phyloP scores from a whole-genome alignment of 495 filamentous ascomycete species.

The Extremus antarcticus region DNA sequence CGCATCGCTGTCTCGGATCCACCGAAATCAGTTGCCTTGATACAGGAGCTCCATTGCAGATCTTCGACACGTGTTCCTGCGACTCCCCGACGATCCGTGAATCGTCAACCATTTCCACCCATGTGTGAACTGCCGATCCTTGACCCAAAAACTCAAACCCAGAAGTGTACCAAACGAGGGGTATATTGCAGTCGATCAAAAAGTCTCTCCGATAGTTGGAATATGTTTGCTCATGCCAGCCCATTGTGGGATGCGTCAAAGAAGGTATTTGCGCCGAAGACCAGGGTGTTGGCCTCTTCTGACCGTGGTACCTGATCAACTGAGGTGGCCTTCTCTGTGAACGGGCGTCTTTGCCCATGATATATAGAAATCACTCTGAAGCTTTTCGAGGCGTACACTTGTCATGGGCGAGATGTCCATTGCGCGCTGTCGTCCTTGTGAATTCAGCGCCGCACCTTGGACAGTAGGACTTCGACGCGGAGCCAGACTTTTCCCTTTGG shows the following conservation, averaged over 20 bases:
- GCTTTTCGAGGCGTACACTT: conserved; percentile 81
- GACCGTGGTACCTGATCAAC: too few relatives aligned
- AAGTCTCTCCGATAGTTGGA: background rate
- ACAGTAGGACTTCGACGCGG: conserved; percentile 74
- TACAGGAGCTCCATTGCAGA: too few relatives aligned
- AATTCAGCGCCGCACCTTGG: conserved; percentile 85
- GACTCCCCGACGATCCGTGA: background rate
- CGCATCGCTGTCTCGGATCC: background rate
- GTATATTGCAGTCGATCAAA: background rate
- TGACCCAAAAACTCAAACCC: background rate
- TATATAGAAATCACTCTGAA: too few relatives aligned
- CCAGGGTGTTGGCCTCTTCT: too few relatives aligned
- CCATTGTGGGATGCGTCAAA: too few relatives aligned
- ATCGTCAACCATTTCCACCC: too few relatives aligned
- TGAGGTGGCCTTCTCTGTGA: too few relatives aligned
- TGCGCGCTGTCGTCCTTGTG: conserved; percentile 79
- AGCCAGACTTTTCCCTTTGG: conserved; percentile 87
- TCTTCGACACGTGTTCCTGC: background rate
- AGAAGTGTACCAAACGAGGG: background rate
- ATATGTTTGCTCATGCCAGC: background rate
- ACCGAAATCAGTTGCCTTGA: too few relatives aligned
- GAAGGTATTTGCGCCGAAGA: too few relatives aligned
- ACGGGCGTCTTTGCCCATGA: too few relatives aligned
- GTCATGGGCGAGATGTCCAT: conserved; percentile 77
- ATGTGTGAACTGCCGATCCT: too few relatives aligned